Evolutionary conservation across 1,139 yeast genomes (phyloP), one percentile per base, ranked within the genome.

Genomic region (Candida tetrigidarum): DNA sequence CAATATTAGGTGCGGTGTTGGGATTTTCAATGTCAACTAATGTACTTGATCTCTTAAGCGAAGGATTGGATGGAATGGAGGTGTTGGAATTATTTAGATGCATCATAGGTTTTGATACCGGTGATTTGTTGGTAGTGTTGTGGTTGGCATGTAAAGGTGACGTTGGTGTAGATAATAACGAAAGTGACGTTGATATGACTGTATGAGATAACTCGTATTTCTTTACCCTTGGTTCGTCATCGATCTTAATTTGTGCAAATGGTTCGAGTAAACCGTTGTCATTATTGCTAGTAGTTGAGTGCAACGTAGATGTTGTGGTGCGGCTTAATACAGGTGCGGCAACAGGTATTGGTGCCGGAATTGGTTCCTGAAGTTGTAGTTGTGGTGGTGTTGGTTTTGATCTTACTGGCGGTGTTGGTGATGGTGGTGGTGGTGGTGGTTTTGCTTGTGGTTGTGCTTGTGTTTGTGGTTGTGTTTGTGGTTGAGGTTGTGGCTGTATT

Each of bases 1-100:
- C 66, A 3, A 72, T 67, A 47, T 64, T 71, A 2, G 78, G 75
- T 5, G 76, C 74, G 10, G 69, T 28, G 22, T 39, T 47, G 28
- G 57, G 60, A 27, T 60, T 63, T 23, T 60, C 60, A 10, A 67
- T 51, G 22, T 69, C 75, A 27, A 64, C 44, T 16, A 48, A 37
- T 4, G 50, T 48, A 8, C 67, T 57, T 3, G 75, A 66, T 45
- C 66, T 63, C 42, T 50, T 60, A 40, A 62, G 30, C 4, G 43
- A 40, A 4, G 49, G 44, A 33, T 41, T 44, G 9, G 46, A 51
- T 37, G 52, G 50, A 14, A 41, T 48, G 29, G 48, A 51, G 16
- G 41, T 26, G 20, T 37, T 49, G 41, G 45, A 51, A 33, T 26
- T 44, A 29, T 43, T 41, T 18, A 46, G 18, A 35, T 44, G 50